A percentile compares a stretch with the other conserved stretches of the same genome.
phyloP scores from a whole-genome alignment of 1,139 yeast species.

The Candida sojae region DNA sequence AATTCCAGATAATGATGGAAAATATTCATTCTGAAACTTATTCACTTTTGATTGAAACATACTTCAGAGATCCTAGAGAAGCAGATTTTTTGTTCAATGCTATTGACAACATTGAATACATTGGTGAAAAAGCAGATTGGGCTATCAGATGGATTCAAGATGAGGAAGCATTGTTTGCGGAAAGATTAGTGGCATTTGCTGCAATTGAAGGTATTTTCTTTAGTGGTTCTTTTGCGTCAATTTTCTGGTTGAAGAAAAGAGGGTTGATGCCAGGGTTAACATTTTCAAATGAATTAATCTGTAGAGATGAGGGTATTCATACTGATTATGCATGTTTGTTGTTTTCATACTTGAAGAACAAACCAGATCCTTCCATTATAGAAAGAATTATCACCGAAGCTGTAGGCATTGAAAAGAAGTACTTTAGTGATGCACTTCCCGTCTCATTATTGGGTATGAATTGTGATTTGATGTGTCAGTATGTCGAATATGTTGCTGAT shows the following conservation, averaged over 20 bases:
- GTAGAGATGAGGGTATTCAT: conserved; percentile 96
- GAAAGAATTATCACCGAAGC: conserved; percentile 92
- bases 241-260: conserved; percentile 97
- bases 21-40: conserved; percentile 98
- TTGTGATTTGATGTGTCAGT: conserved; percentile 88
- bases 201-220: conserved; percentile 99
- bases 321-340: conserved; percentile 93
- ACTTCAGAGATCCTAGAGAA: conserved; percentile 93
- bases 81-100: conserved; percentile 88
- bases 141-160: conserved; percentile 95
- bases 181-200: conserved; percentile 96
- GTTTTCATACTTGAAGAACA: conserved; percentile 88
- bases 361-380: conserved; percentile 78
- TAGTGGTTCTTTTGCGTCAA: conserved; percentile 96
- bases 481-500: conserved; percentile 97
- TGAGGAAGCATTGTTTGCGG: conserved; percentile 84
- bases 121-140: conserved; percentile 97
- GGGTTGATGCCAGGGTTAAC: conserved; percentile 99
- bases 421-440: conserved; percentile 92
- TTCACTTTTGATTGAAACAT: conserved; percentile 92
- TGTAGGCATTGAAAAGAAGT: conserved; percentile 89
- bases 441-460: conserved; percentile 93
- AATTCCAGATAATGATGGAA: conserved; percentile 98
- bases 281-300: conserved; percentile 93
- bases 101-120: conserved; percentile 90